Base-by-base conservation (phyloP, 2,329 filamentous ascomycete species). In the Exophiala xenobiotica region DNA sequence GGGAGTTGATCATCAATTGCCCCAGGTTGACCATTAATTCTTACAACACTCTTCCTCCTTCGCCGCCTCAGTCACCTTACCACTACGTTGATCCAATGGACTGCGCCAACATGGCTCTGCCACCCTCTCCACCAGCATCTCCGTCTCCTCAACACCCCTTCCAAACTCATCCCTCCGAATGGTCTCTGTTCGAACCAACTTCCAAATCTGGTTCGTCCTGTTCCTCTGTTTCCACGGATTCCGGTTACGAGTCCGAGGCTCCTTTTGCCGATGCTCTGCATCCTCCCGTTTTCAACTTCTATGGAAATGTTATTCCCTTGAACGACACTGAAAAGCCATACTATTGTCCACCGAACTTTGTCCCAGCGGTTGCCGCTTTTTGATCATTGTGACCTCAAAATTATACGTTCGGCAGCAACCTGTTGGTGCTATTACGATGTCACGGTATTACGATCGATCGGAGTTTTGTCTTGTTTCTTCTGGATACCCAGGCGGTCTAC, bases 1-100 rank as follows among this genome's bases (percentile, higher is more conserved):
- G 87, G 65, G 78, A 82, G 60, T 77, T 86, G 67, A 93, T 97
- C 67, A 68, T 86, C 63, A 78, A 82, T 57, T 96, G 91, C 75
- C 77, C 85, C 24, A 76, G 78, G 59, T 90, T 96, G 69, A 95
- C 76, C 67, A 66, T 67, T 50, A 65, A 63, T 47, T 63, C 65
- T 59, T 55, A 73, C 68, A 66, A 68, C 64, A 55, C 72, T 59
- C 60, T 68, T 60, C 65, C 71, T 14, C 68, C 74, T 8, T 65
- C 67, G 12, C 67, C 72, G 9, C 64, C 60, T 27, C 54, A 49
- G 22, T 63, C 65, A 12, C 66, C 64, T 37, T 66, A 67, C 31
- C 54, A 60, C 40, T 67, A 63, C 44, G 62, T 65, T 54, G 61
- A 70, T 49, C 57, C 69, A 35, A 62, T 67, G 54, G 65, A 67